Evolutionary conservation across 2,329 filamentous ascomycete species (phyloP), one percentile per base, ranked within the genome.

Genomic region (Penicillium sclerotiorum): DNA sequence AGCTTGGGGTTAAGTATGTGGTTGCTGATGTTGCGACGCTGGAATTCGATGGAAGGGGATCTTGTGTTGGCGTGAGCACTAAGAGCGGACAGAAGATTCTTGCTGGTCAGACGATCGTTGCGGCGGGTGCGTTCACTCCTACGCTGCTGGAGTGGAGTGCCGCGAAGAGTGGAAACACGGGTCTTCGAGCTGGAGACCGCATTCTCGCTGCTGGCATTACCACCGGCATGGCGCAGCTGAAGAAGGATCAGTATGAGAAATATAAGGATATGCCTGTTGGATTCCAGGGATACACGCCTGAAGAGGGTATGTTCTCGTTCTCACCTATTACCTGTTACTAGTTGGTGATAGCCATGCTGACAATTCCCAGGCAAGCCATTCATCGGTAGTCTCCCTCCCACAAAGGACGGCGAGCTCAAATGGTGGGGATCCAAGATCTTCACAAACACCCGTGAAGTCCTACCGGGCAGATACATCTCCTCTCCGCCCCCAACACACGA

Each of bases 341-440:
- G n/a, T n/a, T n/a, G n/a, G n/a, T n/a, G n/a, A n/a, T n/a, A n/a
- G n/a, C 9, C n/a, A 36, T 15, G 35, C 59, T 66, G 38, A 67
- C 28, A 36, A 18, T 42, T 9, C 12, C 39, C 48, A 80, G 79
- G 79, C 18, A 65, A 65, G 37, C 77, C 80, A 0, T 83, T 83
- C 50, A 80, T 83, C 47, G 82, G 82, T 20, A 81, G 74, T 38
- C 67, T 85, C 13, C 82, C 82, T 5, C 81, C 79, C 0, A 84
- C 79, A 2, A 71, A 56, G 35, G 62, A 64, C 27, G 43, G 58
- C 41, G 61, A 64, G 50, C 70, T 83, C 51, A 85, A 85, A 62
- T 85, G 80, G 78, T 85, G 82, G 82, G 82, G 81, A 13, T 76
- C 79, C 45, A 80, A 74, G 47, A 83, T 84, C 53, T 84, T 85